phyloP scores from a whole-genome alignment of 1,284 basidiomycete species.

The Ganoderma sp. region DNA sequence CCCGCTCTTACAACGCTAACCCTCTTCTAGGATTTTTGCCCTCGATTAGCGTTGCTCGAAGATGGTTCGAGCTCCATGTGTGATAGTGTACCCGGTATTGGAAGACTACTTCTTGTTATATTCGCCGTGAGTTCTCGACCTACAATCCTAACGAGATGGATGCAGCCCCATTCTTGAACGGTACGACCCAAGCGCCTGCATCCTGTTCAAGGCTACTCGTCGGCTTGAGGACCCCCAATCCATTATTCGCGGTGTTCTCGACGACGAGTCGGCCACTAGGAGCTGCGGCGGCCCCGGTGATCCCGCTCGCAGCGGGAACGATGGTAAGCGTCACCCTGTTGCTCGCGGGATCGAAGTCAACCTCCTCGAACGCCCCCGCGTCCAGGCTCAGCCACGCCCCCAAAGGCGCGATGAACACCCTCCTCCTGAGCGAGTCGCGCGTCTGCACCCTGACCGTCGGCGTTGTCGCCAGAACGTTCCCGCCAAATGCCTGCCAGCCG shows the following conservation, averaged over 20 bases:
- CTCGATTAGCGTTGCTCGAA: not conserved
- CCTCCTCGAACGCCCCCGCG: slow-evolving; percentile 59
- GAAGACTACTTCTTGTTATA: not conserved
- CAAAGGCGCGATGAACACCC: slow-evolving; percentile 59
- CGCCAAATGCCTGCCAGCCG: slow-evolving; percentile 69
- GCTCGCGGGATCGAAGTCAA: slow-evolving; percentile 49
- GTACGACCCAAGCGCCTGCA: slow-evolving; percentile 57
- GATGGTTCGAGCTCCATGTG: not conserved
- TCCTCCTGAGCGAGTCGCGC: slow-evolving; percentile 55
- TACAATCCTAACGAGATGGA: slow-evolving; percentile 35
- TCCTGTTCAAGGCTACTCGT: slow-evolving; percentile 46
- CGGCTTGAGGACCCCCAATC: slow-evolving; percentile 50
- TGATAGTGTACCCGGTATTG: not conserved
- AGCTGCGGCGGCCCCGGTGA: slow-evolving; percentile 51
- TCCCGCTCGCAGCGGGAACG: slow-evolving; percentile 46
- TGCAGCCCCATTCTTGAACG: slow-evolving; percentile 42
- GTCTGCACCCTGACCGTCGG: slow-evolving; percentile 52
- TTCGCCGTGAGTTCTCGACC: not conserved
- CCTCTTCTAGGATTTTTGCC: not conserved
- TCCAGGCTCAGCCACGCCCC: slow-evolving; percentile 55
- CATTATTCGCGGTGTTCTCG: slow-evolving; percentile 48
- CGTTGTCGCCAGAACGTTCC: slow-evolving; percentile 50
- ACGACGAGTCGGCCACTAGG: slow-evolving; percentile 54
- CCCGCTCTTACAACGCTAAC: not conserved
- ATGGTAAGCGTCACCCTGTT: slow-evolving; percentile 51